Evolutionary conservation across 2,329 filamentous ascomycete genomes (phyloP).

Genomic region (Alternaria consortialis): DNA sequence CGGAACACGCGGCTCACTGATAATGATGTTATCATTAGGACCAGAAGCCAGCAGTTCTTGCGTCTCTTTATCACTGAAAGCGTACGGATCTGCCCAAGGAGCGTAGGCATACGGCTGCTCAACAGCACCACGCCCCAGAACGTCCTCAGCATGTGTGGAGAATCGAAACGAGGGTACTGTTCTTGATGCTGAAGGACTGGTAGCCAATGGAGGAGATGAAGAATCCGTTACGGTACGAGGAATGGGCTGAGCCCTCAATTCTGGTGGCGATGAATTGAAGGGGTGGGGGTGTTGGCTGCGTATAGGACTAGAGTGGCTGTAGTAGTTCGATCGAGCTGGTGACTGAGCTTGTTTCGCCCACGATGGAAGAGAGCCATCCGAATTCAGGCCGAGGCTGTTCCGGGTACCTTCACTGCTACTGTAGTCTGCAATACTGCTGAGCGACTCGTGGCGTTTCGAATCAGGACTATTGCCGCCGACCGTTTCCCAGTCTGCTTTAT

Average conservation of each 20-base stretch:
- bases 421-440: slow-evolving; percentile 47
- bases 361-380: slow-evolving; percentile 18
- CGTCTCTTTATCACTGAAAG: slow-evolving; percentile 45
- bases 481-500: slow-evolving; percentile 49
- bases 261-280: slow-evolving; percentile 44
- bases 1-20: slow-evolving; percentile 25
- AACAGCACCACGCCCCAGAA: slow-evolving; percentile 4
- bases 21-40: slow-evolving; percentile 48
- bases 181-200: slow-evolving; percentile 25
- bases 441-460: slow-evolving; percentile 23
- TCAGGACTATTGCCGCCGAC: slow-evolving; percentile 32
- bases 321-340: slow-evolving; percentile 32
- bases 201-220: slow-evolving; percentile 11
- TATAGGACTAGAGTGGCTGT: slow-evolving; percentile 38
- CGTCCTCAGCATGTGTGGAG: background rate
- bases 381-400: slow-evolving; percentile 27
- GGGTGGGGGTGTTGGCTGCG: slow-evolving; percentile 33
- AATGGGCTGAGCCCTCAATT: slow-evolving; percentile 18
- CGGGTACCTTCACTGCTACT: slow-evolving; percentile 39
- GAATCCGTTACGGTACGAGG: slow-evolving; percentile 17
- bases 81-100: slow-evolving; percentile 34
- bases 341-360: slow-evolving; percentile 21
- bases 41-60: slow-evolving; percentile 47
- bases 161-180: slow-evolving; percentile 29
- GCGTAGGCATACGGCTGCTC: slow-evolving; percentile 27